These are phyloP conservation scores for Miscanthus sacchariflorus DNA, from an alignment of 202 grass and related monocot species.

Conservation along the genomic window DNA sequence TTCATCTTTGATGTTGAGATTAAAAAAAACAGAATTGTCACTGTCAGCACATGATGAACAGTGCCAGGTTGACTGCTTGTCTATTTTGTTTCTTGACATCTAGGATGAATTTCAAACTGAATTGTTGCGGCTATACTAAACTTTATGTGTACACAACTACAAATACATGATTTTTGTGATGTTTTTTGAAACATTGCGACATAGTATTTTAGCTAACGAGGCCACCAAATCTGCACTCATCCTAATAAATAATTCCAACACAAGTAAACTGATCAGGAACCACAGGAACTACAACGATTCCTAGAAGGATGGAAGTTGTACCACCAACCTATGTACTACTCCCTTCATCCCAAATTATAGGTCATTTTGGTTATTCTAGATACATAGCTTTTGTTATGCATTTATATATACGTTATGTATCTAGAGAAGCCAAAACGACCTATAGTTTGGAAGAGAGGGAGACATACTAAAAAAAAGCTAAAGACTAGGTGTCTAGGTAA, in stretches of 20 bases:
- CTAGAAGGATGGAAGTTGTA: constrained; percentile 10
- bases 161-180: background rate
- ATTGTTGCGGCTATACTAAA: background rate
- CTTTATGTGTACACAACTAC: background rate
- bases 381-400: background rate
- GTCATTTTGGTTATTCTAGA: background rate
- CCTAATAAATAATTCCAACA: constrained; percentile 25
- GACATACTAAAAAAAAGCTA: constrained; percentile 9
- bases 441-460: background rate
- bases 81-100: background rate
- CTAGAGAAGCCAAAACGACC: background rate
- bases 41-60: background rate
- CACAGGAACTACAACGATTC: background rate
- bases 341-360: background rate
- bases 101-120: background rate
- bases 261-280: constrained; percentile 18
- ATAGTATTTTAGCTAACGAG: background rate
- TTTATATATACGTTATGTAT: background rate
- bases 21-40: background rate
- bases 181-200: background rate
- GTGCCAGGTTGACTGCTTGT: background rate
- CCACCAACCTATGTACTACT: background rate
- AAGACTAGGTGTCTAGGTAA: constrained; percentile 21
- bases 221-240: background rate
- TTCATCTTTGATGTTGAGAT: background rate